phyloP scores from a whole-genome alignment of 331 rosid species.

The Dryas integrifolia region DNA sequence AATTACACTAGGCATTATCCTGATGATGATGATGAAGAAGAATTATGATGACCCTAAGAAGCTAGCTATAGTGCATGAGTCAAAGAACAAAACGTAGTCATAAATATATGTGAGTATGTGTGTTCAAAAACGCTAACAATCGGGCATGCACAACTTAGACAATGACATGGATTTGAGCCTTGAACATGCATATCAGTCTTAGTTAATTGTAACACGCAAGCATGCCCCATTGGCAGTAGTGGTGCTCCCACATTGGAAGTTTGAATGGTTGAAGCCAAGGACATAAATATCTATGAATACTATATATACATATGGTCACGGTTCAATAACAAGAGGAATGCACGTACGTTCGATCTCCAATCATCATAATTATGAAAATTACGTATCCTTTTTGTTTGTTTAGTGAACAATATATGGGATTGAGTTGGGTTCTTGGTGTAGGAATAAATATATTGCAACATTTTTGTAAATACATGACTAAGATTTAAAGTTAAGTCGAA shows the following conservation, averaged over 20 bases:
- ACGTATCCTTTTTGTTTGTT: too few relatives aligned
- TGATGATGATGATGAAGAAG: neutral
- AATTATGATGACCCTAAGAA: neutral
- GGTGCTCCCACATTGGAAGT: neutral
- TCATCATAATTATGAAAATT: too few relatives aligned
- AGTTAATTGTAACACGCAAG: slow-evolving; percentile 8
- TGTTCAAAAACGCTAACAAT: slow-evolving; percentile 10
- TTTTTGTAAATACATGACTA: too few relatives aligned
- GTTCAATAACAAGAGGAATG: too few relatives aligned
- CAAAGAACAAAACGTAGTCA: neutral
- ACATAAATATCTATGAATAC: neutral
- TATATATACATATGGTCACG: too few relatives aligned
- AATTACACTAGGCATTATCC: neutral
- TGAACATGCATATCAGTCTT: neutral
- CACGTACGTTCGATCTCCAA: too few relatives aligned
- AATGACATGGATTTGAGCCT: slow-evolving; percentile 4
- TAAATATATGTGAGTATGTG: neutral
- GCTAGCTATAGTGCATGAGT: neutral
- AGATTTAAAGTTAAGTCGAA: too few relatives aligned
- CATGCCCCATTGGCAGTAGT: neutral
- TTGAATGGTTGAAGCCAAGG: slow-evolving; percentile 13
- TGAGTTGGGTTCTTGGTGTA: too few relatives aligned
- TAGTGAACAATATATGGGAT: too few relatives aligned
- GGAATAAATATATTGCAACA: too few relatives aligned
- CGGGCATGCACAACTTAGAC: slow-evolving; percentile 7